Evolutionary conservation across 345 rosid species (phyloP).

Genomic region (Anacardium occidentale): DNA sequence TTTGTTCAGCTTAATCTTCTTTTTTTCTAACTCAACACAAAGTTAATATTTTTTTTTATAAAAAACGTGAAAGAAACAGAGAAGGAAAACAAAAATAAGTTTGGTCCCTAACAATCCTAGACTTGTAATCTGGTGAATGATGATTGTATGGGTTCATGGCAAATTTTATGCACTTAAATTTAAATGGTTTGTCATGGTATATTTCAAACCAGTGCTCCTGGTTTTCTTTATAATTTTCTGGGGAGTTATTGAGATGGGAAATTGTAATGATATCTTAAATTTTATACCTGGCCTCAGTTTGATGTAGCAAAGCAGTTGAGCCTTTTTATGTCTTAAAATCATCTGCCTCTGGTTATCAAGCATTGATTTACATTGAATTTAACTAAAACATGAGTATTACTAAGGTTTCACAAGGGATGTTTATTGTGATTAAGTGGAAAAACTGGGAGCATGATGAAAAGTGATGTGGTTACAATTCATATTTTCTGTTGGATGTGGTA

Average conservation of each 20-base stretch:
- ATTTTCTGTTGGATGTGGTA: neutral
- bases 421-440: neutral
- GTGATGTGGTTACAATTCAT: neutral
- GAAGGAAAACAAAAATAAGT: neutral
- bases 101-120: neutral
- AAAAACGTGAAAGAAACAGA: too few relatives aligned
- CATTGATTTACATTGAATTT: neutral
- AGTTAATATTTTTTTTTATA: too few relatives aligned
- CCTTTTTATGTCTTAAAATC: neutral
- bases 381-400: neutral
- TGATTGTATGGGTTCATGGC: neutral
- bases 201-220: neutral
- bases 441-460: neutral
- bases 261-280: neutral
- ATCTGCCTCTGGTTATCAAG: neutral
- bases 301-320: conserved; percentile 4
- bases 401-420: neutral
- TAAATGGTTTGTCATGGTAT: neutral
- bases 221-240: neutral
- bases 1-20: too few relatives aligned
- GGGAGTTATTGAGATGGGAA: neutral
- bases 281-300: neutral
- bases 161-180: neutral
- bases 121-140: neutral
- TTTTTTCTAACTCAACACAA: too few relatives aligned